phyloP scores from a whole-genome alignment of 1,284 basidiomycete species.

The Fomitopsis pinicola region DNA sequence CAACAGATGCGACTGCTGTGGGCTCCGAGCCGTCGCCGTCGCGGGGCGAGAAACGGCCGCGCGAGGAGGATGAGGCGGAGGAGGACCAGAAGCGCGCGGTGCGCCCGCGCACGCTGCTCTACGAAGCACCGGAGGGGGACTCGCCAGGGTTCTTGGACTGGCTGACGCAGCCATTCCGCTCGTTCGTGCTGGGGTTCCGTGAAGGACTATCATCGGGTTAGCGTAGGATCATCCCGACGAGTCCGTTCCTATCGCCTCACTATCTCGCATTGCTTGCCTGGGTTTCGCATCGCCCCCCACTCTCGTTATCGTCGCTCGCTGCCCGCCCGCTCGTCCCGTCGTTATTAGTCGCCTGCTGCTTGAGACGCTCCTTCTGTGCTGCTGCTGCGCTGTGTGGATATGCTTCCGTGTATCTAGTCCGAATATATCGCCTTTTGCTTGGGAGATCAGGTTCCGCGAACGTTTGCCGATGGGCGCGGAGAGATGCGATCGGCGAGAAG shows the following conservation, averaged over 20 bases:
- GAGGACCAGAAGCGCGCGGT: constrained; percentile 37
- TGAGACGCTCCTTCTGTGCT: too few species aligned
- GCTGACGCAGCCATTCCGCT: constrained; percentile 57
- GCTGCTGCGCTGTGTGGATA: background rate
- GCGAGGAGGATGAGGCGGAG: constrained; percentile 34
- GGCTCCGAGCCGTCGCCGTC: constrained; percentile 18
- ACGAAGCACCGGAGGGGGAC: constrained; percentile 38
- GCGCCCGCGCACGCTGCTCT: constrained; percentile 46
- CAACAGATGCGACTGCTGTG: constrained; percentile 39
- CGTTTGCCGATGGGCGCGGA: constrained; percentile 1
- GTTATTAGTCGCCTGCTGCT: too few species aligned
- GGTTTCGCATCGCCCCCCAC: too few species aligned
- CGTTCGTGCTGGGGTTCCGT: constrained; percentile 60
- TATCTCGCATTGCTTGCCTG: too few species aligned
- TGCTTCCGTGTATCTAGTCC: background rate
- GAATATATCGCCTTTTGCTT: background rate
- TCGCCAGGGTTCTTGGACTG: constrained; percentile 45
- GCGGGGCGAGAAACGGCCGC: constrained; percentile 43
- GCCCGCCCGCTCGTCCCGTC: background rate
- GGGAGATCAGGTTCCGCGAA: constrained; percentile 1
- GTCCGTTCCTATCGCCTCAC: too few species aligned
- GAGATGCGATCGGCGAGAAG: constrained; percentile 1
- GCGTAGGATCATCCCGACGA: background rate
- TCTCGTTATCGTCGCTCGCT: background rate
- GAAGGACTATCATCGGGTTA: constrained; percentile 40